phyloP scores from a whole-genome alignment of 768 basidiomycete species.

The Gymnopilus junonius region DNA sequence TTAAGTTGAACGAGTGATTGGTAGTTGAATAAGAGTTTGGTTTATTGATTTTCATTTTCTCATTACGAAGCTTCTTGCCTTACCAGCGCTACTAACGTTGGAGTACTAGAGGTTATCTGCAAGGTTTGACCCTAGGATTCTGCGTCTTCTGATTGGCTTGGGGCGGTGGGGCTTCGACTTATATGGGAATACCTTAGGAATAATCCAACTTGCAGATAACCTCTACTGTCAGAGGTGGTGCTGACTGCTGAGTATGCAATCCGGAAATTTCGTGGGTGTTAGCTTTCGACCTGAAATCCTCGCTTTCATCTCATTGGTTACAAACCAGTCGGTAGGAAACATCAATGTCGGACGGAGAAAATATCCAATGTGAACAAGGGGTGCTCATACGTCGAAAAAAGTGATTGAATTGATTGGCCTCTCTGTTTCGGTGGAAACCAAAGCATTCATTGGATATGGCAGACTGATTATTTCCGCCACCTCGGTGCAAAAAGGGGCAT shows the following conservation, averaged over 20 bases:
- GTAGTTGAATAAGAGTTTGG: neutral
- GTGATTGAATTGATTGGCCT: neutral
- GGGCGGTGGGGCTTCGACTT: no score
- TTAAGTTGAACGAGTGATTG: slow-evolving; percentile 9
- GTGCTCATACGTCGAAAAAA: neutral
- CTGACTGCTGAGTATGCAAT: neutral
- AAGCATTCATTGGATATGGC: neutral
- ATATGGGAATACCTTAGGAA: no score
- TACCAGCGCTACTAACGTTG: neutral
- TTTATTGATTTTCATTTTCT: neutral
- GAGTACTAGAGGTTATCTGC: no score
- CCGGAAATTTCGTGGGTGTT: neutral
- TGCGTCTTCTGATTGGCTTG: no score
- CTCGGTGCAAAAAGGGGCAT: neutral
- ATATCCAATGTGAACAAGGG: neutral
- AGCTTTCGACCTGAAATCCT: neutral
- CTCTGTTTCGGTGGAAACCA: neutral
- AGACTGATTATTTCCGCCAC: neutral
- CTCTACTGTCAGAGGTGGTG: neutral
- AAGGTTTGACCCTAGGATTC: no score
- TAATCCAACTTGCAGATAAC: no score
- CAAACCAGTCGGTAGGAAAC: neutral
- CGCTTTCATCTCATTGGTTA: neutral
- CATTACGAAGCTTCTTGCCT: neutral
- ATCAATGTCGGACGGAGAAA: neutral